phyloP scores from a whole-genome alignment of 495 filamentous ascomycete genomes.

The Cairneyella variabilis region DNA sequence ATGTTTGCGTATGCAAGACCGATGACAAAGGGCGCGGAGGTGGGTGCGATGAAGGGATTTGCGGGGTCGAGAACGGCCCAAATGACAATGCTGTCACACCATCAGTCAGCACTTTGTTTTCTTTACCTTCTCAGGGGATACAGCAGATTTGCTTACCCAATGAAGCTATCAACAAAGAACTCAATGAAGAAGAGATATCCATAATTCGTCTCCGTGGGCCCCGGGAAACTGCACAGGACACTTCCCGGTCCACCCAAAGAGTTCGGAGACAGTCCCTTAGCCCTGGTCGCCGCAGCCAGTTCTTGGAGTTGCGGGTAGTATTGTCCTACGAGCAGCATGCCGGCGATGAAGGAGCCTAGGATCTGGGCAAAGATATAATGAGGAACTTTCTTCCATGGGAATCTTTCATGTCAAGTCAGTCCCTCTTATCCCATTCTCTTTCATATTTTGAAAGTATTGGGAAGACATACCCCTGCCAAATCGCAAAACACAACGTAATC shows the following conservation, averaged over 20 bases:
- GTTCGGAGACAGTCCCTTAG: constrained; percentile 32
- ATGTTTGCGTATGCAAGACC: constrained; percentile 46
- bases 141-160: constrained; percentile 36
- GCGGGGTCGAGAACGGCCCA: constrained; percentile 51
- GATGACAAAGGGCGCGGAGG: constrained; percentile 43
- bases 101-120: too few species aligned
- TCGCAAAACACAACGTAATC: constrained; percentile 45
- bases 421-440: constrained; percentile 45
- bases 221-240: constrained; percentile 42
- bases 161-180: constrained; percentile 50
- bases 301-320: constrained; percentile 43
- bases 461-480: constrained; percentile 39
- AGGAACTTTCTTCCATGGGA: constrained; percentile 33
- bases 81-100: constrained; percentile 47
- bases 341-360: constrained; percentile 49
- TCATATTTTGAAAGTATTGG: constrained; percentile 35
- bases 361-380: constrained; percentile 50
- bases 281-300: constrained; percentile 31
- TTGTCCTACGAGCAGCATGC: constrained; percentile 43
- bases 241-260: constrained; percentile 43
- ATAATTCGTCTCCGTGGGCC: constrained; percentile 38
- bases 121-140: too few species aligned
- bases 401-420: constrained; percentile 34
- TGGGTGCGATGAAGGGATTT: constrained; percentile 47
- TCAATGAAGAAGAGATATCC: constrained; percentile 51